Evolutionary conservation across 306 rosid species (phyloP).

Genomic region (Corylus americana): DNA sequence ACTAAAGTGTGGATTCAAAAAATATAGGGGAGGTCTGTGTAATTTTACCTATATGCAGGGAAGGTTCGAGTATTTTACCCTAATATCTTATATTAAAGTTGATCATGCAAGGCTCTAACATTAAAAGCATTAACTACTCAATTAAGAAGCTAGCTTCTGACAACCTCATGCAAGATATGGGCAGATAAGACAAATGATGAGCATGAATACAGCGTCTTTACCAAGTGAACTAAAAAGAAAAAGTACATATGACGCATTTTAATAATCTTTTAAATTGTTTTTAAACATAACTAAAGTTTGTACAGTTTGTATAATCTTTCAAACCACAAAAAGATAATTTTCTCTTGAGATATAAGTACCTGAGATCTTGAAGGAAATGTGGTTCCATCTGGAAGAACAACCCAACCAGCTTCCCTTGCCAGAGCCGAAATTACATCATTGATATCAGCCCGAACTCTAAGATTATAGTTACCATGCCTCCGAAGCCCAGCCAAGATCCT

Average conservation of each 20-base stretch:
- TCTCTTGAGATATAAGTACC: slow-evolving; percentile 45
- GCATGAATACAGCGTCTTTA: neutral
- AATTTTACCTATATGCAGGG: neutral
- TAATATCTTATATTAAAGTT: neutral
- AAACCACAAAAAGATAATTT: slow-evolving; percentile 15
- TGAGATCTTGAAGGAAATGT: slow-evolving; percentile 87
- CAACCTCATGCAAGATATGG: neutral
- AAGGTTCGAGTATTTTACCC: neutral
- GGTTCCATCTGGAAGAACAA: slow-evolving; percentile 98
- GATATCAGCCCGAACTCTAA: slow-evolving; percentile 97
- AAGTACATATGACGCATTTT: neutral
- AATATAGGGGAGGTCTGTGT: neutral
- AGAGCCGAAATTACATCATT: slow-evolving; percentile 92
- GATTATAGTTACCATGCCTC: slow-evolving; percentile 97
- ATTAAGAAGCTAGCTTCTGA: neutral
- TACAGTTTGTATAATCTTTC: slow-evolving; percentile 2
- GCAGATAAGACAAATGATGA: neutral
- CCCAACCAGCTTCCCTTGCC: slow-evolving; percentile 99
- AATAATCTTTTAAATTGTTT: neutral
- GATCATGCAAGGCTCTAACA: neutral
- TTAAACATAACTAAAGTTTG: slow-evolving; percentile 1
- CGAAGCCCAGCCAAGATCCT: slow-evolving; percentile 95
- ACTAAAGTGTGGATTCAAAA: neutral
- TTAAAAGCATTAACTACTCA: neutral
- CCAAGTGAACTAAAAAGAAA: neutral